Conservation (phyloP, 2,329 filamentous ascomycete species). For the Aspergillus intermedius region DNA sequence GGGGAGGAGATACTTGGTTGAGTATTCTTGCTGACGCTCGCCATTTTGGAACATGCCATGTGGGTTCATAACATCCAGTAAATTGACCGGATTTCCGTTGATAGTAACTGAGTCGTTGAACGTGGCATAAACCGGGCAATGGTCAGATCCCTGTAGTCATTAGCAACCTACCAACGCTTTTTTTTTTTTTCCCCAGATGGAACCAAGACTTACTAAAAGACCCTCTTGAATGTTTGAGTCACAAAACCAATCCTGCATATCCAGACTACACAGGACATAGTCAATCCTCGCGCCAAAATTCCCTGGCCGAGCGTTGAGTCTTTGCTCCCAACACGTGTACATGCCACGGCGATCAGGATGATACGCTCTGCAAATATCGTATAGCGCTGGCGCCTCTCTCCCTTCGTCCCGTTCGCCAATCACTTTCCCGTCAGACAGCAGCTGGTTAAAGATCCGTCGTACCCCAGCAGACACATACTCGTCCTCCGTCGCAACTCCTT, state of each 20-base stretch:
- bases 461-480: slow-evolving; percentile 68
- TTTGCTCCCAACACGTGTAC: slow-evolving; percentile 97
- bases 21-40: slow-evolving; percentile 60
- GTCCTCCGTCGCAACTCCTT: slow-evolving; percentile 60
- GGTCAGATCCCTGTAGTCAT: slow-evolving; percentile 67
- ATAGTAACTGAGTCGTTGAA: slow-evolving; percentile 58
- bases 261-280: slow-evolving; percentile 76
- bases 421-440: slow-evolving; percentile 68
- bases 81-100: slow-evolving; percentile 45
- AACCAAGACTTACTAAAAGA: slow-evolving; percentile 51
- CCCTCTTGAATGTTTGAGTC: slow-evolving; percentile 87
- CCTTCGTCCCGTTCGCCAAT: slow-evolving; percentile 59
- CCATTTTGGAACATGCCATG: slow-evolving; percentile 64
- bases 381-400: slow-evolving; percentile 64
- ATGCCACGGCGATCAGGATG: slow-evolving; percentile 76
- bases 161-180: slow-evolving; percentile 7
- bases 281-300: slow-evolving; percentile 93
- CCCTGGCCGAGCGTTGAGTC: slow-evolving; percentile 87
- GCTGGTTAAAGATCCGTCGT: slow-evolving; percentile 74
- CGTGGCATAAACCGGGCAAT: slow-evolving; percentile 83
- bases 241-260: slow-evolving; percentile 72
- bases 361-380: slow-evolving; percentile 77
- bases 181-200: background rate
- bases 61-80: slow-evolving; percentile 73
- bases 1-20: slow-evolving; percentile 57